A percentile compares a stretch with the other conserved stretches of the same genome.
phyloP scores from a whole-genome alignment of 1,139 yeast genomes.

The Scheffersomyces insectosa region DNA sequence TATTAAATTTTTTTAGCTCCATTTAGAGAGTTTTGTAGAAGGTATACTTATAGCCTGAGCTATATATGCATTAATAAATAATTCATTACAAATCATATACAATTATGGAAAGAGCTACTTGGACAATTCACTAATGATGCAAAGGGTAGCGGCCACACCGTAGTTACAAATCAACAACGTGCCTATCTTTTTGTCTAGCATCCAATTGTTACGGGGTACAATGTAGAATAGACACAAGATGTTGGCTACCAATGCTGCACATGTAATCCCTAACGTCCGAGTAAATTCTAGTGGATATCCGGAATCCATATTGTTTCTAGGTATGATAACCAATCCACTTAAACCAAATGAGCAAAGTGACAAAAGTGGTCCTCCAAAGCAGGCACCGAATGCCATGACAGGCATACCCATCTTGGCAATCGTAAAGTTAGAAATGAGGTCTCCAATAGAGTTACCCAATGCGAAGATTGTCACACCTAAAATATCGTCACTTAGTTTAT shows the following conservation, averaged over 20 bases:
- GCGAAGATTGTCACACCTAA: slow-evolving; percentile 85
- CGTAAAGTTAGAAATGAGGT: slow-evolving; percentile 79
- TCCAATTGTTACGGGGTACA: slow-evolving; percentile 69
- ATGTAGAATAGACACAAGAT: slow-evolving; percentile 51
- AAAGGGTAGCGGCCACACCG: slow-evolving; percentile 48
- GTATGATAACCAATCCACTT: slow-evolving; percentile 58
- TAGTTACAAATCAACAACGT: slow-evolving; percentile 52
- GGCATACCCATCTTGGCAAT: slow-evolving; percentile 87
- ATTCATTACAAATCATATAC: background rate
- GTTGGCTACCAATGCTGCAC: slow-evolving; percentile 39
- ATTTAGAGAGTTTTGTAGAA: no score
- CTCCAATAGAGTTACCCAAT: slow-evolving; percentile 90
- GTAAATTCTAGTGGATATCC: slow-evolving; percentile 12
- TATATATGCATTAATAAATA: background rate
- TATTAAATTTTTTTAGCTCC: no score
- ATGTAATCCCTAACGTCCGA: slow-evolving; percentile 17
- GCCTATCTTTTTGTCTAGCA: slow-evolving; percentile 52
- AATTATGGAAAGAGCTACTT: background rate
- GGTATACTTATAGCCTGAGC: no score
- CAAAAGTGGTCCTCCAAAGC: slow-evolving; percentile 87
- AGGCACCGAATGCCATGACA: slow-evolving; percentile 90
- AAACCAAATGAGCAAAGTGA: slow-evolving; percentile 50
- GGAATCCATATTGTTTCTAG: slow-evolving; percentile 12
- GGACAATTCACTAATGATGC: slow-evolving; percentile 22
- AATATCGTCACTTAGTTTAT: slow-evolving; percentile 72